phyloP scores from a whole-genome alignment of 148 eudicot genomes.

The Cornus florida region DNA sequence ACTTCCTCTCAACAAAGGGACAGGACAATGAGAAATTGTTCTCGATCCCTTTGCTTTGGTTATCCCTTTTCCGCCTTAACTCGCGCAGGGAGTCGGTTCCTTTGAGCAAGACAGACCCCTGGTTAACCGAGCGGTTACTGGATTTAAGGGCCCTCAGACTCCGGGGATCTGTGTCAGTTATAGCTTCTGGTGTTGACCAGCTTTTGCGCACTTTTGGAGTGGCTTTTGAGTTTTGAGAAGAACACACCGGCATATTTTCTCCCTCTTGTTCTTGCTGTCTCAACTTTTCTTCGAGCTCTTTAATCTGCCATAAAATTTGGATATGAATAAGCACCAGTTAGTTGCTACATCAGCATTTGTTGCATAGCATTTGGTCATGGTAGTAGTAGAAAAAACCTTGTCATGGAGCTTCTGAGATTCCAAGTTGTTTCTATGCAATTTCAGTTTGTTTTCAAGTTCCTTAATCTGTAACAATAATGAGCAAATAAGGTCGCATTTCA shows the following conservation, averaged over 20 bases:
- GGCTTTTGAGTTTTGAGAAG: conserved; percentile 31
- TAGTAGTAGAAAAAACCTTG: conserved; percentile 30
- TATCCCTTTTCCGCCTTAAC: conserved; percentile 45
- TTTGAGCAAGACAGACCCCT: conserved; percentile 47
- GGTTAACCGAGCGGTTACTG: conserved; percentile 47
- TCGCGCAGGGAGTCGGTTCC: conserved; percentile 41
- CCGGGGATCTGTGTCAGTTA: conserved; percentile 2
- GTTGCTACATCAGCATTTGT: not conserved
- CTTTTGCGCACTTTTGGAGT: conserved; percentile 41
- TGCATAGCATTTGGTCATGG: not conserved
- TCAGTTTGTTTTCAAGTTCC: conserved; percentile 55
- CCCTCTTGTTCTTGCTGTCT: conserved; percentile 43
- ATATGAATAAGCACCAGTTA: not conserved
- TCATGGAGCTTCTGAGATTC: conserved; percentile 30
- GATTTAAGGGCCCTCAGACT: conserved; percentile 57
- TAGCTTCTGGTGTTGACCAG: conserved; percentile 1
- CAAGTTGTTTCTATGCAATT: not conserved
- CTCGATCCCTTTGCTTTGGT: conserved; percentile 21
- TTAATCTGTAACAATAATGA: conserved; percentile 39
- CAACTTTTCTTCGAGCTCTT: conserved; percentile 54
- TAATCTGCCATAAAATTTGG: conserved; percentile 34
- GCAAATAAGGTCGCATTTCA: not conserved
- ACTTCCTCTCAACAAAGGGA: conserved; percentile 11
- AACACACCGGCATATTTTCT: conserved; percentile 21
- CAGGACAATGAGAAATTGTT: conserved; percentile 30